phyloP scores from a whole-genome alignment of 495 filamentous ascomycete species.

The Xylaria intraflava region DNA sequence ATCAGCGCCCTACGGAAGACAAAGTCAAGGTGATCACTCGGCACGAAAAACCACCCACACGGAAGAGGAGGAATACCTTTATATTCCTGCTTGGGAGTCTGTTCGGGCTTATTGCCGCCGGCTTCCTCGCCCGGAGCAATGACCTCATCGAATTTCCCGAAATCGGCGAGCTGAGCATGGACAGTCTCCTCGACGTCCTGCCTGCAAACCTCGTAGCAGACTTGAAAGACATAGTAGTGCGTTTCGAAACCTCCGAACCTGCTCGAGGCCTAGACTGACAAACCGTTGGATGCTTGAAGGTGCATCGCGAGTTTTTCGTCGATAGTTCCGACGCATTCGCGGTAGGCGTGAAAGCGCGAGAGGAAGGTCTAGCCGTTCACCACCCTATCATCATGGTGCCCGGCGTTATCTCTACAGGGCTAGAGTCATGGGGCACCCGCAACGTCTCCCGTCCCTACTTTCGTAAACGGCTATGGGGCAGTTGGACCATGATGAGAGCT shows the following conservation, averaged over 20 bases:
- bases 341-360: slow-evolving; percentile 71
- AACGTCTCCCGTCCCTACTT: slow-evolving; percentile 81
- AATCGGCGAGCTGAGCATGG: slow-evolving; percentile 75
- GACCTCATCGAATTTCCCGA: slow-evolving; percentile 78
- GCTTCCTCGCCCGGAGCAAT: slow-evolving; percentile 77
- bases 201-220: slow-evolving; percentile 76
- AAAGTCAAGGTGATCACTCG: slow-evolving; percentile 40
- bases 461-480: slow-evolving; percentile 88
- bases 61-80: slow-evolving; percentile 65
- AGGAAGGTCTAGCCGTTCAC: slow-evolving; percentile 74
- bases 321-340: slow-evolving; percentile 85
- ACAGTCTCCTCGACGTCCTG: slow-evolving; percentile 72
- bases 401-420: slow-evolving; percentile 92
- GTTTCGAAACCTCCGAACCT: slow-evolving; percentile 37
- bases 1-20: slow-evolving; percentile 40
- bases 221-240: slow-evolving; percentile 63
- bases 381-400: slow-evolving; percentile 96
- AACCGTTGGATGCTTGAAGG: slow-evolving; percentile 46
- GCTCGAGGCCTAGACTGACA: slow-evolving; percentile 14
- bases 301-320: slow-evolving; percentile 79
- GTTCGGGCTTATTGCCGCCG: slow-evolving; percentile 73
- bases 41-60: slow-evolving; percentile 36
- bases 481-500: slow-evolving; percentile 96
- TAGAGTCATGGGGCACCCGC: slow-evolving; percentile 93
- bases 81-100: slow-evolving; percentile 79